Percentiles rank a stretch among this genome's conserved stretches.
Evolutionary conservation across 73 alveolate species (phyloP).

Genomic region (Paramecium octaurelia): DNA sequence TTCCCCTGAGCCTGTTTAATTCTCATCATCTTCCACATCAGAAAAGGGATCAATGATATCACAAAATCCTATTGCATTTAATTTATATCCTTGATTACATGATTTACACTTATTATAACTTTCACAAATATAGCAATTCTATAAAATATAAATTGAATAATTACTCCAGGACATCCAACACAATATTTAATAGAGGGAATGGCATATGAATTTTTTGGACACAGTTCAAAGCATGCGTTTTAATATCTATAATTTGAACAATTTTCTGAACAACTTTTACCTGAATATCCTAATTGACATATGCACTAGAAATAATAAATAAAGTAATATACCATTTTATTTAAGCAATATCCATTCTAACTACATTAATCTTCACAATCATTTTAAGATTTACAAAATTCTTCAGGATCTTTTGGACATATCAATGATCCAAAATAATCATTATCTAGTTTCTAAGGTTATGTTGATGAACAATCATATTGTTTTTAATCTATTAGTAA

Average conservation of each 20-base stretch:
- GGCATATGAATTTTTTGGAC: background rate
- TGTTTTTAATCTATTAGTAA: background rate
- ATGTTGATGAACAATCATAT: background rate
- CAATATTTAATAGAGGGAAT: background rate
- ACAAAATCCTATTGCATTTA: background rate
- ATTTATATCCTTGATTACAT: background rate
- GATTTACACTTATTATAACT: background rate
- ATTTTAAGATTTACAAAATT: background rate
- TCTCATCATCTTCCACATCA: background rate
- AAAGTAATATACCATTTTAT: background rate
- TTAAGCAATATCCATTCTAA: background rate
- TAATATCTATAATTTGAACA: background rate
- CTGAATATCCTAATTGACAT: background rate
- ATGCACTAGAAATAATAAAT: background rate
- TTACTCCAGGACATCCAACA: constrained; percentile 1
- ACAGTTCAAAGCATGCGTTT: background rate
- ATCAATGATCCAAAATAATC: background rate
- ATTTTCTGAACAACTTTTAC: background rate
- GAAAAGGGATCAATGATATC: background rate
- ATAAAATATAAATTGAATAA: background rate
- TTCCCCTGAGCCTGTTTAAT: background rate
- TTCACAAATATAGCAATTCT: background rate
- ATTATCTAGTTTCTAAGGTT: background rate
- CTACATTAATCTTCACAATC: background rate
- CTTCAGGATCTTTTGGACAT: background rate